phyloP scores from a whole-genome alignment of 371 early-diverging fungal genomes.

The Capillidium rhysosporum region DNA sequence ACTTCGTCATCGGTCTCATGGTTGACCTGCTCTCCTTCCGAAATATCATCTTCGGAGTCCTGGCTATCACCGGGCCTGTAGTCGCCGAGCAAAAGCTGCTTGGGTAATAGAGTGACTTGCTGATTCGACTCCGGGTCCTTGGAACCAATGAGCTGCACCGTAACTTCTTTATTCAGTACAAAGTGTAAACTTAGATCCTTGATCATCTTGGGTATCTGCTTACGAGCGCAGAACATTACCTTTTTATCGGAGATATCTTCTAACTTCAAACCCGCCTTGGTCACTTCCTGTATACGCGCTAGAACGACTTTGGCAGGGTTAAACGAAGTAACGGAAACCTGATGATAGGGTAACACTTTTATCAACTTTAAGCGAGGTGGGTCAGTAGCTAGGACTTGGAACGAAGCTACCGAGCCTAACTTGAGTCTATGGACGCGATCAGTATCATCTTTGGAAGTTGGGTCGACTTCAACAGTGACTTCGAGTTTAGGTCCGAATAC shows the following conservation, averaged over 20 bases:
- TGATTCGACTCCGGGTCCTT: constrained; percentile 36
- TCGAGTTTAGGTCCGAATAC: too few species aligned
- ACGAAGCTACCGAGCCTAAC: too few species aligned
- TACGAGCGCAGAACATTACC: too few species aligned
- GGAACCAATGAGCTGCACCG: constrained; percentile 42
- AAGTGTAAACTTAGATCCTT: constrained; percentile 10
- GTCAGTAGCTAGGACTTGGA: too few species aligned
- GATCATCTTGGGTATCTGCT: neutral
- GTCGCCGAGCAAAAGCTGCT: constrained; percentile 57
- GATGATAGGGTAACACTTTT: neutral
- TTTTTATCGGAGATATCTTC: too few species aligned
- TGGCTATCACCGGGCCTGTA: constrained; percentile 49
- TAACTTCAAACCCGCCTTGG: too few species aligned
- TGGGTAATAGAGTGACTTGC: constrained; percentile 51
- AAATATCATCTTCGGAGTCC: constrained; percentile 17
- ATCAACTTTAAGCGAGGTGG: neutral
- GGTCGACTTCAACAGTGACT: too few species aligned
- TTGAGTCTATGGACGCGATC: constrained; percentile 20
- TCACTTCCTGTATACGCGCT: too few species aligned
- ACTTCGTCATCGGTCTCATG: constrained; percentile 17
- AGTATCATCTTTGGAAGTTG: too few species aligned
- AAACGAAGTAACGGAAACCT: constrained; percentile 13
- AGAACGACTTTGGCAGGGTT: too few species aligned
- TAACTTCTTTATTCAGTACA: constrained; percentile 27
- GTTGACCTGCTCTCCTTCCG: constrained; percentile 19